Conservation (phyloP, 2,329 filamentous ascomycete genomes). For the Ambrosiella cleistominuta region DNA sequence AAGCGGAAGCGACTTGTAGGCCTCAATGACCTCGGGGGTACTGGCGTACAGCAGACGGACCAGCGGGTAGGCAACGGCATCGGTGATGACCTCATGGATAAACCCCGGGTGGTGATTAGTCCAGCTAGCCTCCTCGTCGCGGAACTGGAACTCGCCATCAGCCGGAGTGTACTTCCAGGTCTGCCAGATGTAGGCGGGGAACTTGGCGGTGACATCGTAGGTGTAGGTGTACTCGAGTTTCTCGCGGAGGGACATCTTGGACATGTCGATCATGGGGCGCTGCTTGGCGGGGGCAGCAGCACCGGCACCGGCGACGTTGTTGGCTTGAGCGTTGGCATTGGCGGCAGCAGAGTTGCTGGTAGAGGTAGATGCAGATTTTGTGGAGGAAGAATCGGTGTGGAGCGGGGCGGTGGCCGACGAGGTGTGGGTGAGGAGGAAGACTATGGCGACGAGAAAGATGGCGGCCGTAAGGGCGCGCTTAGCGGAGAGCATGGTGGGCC, state of each 20-base stretch:
- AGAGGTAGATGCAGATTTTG: slow-evolving; percentile 12
- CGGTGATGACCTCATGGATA: slow-evolving; percentile 93
- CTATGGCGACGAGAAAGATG: slow-evolving; percentile 46
- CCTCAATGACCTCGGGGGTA: slow-evolving; percentile 60
- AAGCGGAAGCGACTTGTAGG: slow-evolving; percentile 54
- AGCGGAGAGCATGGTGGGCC: slow-evolving; percentile 53
- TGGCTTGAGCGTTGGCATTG: slow-evolving; percentile 14
- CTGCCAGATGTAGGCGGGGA: slow-evolving; percentile 98
- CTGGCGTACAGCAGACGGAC: slow-evolving; percentile 75
- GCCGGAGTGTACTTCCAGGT: slow-evolving; percentile 85
- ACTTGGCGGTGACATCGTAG: slow-evolving; percentile 74
- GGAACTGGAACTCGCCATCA: slow-evolving; percentile 61
- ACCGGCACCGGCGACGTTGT: slow-evolving; percentile 12
- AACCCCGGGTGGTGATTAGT: slow-evolving; percentile 73
- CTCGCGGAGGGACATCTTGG: slow-evolving; percentile 52
- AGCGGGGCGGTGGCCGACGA: slow-evolving; percentile 16
- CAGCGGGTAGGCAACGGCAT: slow-evolving; percentile 64
- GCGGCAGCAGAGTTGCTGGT: slow-evolving; percentile 7
- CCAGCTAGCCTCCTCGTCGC: slow-evolving; percentile 79
- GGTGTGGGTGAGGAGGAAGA: slow-evolving; percentile 51
- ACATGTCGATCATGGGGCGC: slow-evolving; percentile 50
- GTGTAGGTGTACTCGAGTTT: slow-evolving; percentile 89
- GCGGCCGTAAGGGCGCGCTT: slow-evolving; percentile 58
- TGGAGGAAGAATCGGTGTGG: slow-evolving; percentile 20
- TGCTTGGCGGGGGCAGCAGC: slow-evolving; percentile 25